Conservation (phyloP, 805 yeast species). For the Pichia ethanolica region DNA sequence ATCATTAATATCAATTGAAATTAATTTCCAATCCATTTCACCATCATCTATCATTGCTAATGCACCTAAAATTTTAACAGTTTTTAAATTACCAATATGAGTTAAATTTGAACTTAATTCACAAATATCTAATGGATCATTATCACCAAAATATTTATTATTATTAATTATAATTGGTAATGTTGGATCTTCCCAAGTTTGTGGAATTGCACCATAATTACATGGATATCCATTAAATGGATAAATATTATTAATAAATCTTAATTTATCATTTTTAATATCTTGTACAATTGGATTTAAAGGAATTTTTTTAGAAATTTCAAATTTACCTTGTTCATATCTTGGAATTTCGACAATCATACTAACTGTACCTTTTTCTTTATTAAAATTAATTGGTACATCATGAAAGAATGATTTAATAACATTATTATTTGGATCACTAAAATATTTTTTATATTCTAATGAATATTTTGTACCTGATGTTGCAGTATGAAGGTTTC, state of each 20-base stretch:
- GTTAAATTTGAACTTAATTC: slow-evolving; percentile 62
- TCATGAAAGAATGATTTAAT: slow-evolving; percentile 62
- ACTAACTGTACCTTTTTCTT: slow-evolving; percentile 37
- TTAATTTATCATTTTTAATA: slow-evolving; percentile 54
- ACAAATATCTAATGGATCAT: slow-evolving; percentile 91
- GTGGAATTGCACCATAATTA: slow-evolving; percentile 85
- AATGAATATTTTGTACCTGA: slow-evolving; percentile 34
- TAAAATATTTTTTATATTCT: slow-evolving; percentile 37
- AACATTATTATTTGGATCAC: background rate
- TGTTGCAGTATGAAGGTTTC: background rate
- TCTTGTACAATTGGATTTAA: slow-evolving; percentile 82
- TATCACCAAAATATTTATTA: slow-evolving; percentile 56
- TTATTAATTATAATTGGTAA: slow-evolving; percentile 27
- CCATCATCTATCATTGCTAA: slow-evolving; percentile 85
- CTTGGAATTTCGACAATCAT: slow-evolving; percentile 75
- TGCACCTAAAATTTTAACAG: slow-evolving; percentile 66
- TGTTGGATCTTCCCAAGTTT: slow-evolving; percentile 97
- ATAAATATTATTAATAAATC: slow-evolving; percentile 73
- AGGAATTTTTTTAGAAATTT: slow-evolving; percentile 48
- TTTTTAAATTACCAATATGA: slow-evolving; percentile 46
- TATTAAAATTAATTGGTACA: slow-evolving; percentile 47
- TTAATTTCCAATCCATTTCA: slow-evolving; percentile 92
- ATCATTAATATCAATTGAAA: slow-evolving; percentile 62
- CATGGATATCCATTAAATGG: slow-evolving; percentile 82
- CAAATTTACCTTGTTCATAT: slow-evolving; percentile 81